Evolutionary conservation across 768 basidiomycete species (phyloP), one percentile per base, ranked within the genome.

Genomic region (Boletus huronensis): DNA sequence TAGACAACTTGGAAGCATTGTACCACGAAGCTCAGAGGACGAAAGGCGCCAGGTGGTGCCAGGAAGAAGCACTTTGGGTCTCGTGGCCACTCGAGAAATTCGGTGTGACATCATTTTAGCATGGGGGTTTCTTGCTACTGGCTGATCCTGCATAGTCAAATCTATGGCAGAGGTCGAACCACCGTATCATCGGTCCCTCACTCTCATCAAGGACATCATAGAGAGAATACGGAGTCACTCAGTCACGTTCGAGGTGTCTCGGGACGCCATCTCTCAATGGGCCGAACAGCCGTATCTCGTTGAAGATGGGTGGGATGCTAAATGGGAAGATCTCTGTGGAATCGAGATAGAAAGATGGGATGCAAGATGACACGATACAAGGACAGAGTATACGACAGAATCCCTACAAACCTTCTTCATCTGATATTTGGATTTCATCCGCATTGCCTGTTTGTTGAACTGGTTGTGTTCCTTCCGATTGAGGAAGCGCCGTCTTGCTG

Each of bases 341-440:
- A 82, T 77, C n/a, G 90, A 92, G 68, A 79, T 92, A 54, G 87
- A 89, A 62, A 77, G 81, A 50, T 90, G 90, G 88, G 72, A 80
- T 57, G 60, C 61, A 62, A 66, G 48, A 65, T 64, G 67, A 59
- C 39, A 56, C 48, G 52, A 58, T 49, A 63, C 28, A 60, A 61
- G 55, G 38, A 59, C 34, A 53, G 29, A 51, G 42, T 38, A 28
- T 59, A 61, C 49, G 50, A 62, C 46, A 53, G 36, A 59, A 50
- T 50, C 14, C 66, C 70, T 77, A 81, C 69, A 78, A 65, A 64
- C 87, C 86, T 60, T 91, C 88, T 48, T 93, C 91, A 65, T 92
- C 89, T 45, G 87, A 88, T 63, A 93, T 92, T 57, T 87, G 89
- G 55, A 94, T 94, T 74, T 94, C 92, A 54, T 93, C 92, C 40